phyloP scores from a whole-genome alignment of 148 eudicot species.

The Persicaria tinctoria region DNA sequence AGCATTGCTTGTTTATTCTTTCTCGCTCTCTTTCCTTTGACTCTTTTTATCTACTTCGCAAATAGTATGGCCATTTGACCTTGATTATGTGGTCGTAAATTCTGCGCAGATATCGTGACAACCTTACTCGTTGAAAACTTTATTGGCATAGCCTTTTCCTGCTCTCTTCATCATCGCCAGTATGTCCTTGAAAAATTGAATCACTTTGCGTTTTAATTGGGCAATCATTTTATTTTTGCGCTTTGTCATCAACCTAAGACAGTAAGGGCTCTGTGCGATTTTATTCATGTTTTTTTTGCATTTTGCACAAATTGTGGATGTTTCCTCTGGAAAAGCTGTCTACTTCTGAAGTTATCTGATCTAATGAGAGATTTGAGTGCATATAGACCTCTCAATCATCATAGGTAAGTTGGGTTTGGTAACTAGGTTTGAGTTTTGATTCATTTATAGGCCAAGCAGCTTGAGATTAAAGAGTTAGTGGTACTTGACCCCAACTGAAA shows the following conservation, averaged over 20 bases:
- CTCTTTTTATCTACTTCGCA: neutral
- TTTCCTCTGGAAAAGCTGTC: neutral
- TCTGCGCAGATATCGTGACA: conserved; percentile 62
- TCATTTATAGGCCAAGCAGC: neutral
- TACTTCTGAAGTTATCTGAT: neutral
- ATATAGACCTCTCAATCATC: neutral
- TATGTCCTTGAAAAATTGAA: conserved; percentile 23
- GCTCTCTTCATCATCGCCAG: conserved; percentile 95
- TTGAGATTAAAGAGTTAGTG: no score
- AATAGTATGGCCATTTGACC: neutral
- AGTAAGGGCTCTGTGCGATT: neutral
- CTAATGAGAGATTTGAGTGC: neutral
- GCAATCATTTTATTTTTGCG: neutral
- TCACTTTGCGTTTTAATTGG: neutral
- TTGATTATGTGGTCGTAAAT: neutral
- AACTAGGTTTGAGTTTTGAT: neutral
- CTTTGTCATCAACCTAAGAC: neutral
- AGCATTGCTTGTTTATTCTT: conserved; percentile 17
- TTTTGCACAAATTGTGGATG: neutral
- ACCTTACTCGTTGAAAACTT: conserved; percentile 89
- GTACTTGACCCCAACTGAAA: no score
- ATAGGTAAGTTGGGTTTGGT: neutral
- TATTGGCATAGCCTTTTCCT: conserved; percentile 81
- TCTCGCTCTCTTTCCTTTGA: neutral
- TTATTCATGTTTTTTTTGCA: neutral